These are phyloP conservation scores for Myochromella boudieri DNA, from an alignment of 768 basidiomycete species.

Conservation along the genomic window DNA sequence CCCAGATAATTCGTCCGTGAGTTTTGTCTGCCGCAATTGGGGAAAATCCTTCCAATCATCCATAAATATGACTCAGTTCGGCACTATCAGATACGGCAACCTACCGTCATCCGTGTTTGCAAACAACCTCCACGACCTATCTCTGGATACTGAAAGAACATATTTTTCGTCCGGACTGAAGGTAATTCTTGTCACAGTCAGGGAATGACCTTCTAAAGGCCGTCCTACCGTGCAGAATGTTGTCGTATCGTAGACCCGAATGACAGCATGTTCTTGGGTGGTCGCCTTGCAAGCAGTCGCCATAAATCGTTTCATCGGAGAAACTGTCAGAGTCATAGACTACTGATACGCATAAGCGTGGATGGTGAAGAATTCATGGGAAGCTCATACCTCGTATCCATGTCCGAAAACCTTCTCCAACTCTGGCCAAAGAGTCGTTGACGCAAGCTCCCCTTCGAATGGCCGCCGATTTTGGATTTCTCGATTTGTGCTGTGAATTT, in stretches of 20 bases:
- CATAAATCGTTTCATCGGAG: constrained; percentile 64
- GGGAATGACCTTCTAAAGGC: constrained; percentile 77
- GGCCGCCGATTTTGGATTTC: constrained; percentile 39
- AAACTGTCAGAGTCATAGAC: constrained; percentile 81
- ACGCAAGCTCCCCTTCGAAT: constrained; percentile 88
- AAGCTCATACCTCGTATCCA: constrained; percentile 81
- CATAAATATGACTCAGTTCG: background rate
- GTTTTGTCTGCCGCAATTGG: constrained; percentile 75
- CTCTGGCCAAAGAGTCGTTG: constrained; percentile 94
- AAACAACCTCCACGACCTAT: constrained; percentile 89
- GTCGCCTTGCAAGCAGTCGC: constrained; percentile 94
- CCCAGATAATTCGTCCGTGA: constrained; percentile 94
- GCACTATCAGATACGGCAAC: constrained; percentile 23
- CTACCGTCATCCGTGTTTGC: constrained; percentile 44
- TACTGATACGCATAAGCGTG: constrained; percentile 26
- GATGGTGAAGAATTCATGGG: background rate
- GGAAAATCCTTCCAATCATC: constrained; percentile 54
- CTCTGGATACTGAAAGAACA: constrained; percentile 85
- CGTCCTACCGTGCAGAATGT: constrained; percentile 70
- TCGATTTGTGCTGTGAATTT: background rate
- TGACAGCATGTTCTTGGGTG: constrained; percentile 82
- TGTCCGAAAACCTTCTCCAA: constrained; percentile 96
- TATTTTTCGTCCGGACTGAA: constrained; percentile 86
- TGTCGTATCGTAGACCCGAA: constrained; percentile 76
- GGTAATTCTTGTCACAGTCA: constrained; percentile 88